Evolutionary conservation across 2,329 filamentous ascomycete genomes (phyloP).

Genomic region (Endoconidiophora laricicola): DNA sequence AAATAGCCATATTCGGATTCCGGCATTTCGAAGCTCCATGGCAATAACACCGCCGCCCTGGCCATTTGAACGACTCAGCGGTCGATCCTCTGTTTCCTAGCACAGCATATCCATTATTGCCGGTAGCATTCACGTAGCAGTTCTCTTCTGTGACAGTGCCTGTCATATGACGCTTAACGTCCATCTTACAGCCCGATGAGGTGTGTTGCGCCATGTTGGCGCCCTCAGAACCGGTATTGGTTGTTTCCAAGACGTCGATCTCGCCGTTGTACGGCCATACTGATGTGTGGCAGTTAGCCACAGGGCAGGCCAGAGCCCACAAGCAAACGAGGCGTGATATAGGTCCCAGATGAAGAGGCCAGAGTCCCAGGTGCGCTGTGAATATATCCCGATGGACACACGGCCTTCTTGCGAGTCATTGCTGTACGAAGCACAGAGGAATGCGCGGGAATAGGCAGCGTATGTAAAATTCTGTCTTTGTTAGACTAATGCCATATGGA

Average conservation of each 20-base stretch:
- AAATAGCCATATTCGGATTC: constrained; percentile 50
- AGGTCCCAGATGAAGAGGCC: constrained; percentile 55
- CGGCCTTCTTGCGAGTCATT: constrained; percentile 41
- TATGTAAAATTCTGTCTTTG: constrained; percentile 42
- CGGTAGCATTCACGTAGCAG: constrained; percentile 35
- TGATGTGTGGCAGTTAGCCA: constrained; percentile 42
- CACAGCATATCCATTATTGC: constrained; percentile 35
- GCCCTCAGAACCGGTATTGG: constrained; percentile 35
- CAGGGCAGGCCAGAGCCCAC: constrained; percentile 47
- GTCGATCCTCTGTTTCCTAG: constrained; percentile 26
- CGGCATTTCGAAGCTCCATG: constrained; percentile 41
- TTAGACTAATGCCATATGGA: background rate
- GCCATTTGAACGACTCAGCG: constrained; percentile 37
- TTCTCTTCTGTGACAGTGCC: constrained; percentile 26
- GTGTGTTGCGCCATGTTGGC: constrained; percentile 47
- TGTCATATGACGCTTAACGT: constrained; percentile 35
- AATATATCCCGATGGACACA: constrained; percentile 46
- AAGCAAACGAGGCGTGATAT: constrained; percentile 45
- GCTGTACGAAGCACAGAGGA: constrained; percentile 31
- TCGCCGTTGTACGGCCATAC: constrained; percentile 50
- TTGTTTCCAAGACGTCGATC: constrained; percentile 45
- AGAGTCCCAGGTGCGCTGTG: constrained; percentile 40
- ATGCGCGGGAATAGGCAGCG: constrained; percentile 33
- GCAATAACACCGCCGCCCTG: constrained; percentile 42
- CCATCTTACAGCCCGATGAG: constrained; percentile 32